phyloP scores from a whole-genome alignment of 148 eudicot genomes.

The Hydrangea macrophylla region DNA sequence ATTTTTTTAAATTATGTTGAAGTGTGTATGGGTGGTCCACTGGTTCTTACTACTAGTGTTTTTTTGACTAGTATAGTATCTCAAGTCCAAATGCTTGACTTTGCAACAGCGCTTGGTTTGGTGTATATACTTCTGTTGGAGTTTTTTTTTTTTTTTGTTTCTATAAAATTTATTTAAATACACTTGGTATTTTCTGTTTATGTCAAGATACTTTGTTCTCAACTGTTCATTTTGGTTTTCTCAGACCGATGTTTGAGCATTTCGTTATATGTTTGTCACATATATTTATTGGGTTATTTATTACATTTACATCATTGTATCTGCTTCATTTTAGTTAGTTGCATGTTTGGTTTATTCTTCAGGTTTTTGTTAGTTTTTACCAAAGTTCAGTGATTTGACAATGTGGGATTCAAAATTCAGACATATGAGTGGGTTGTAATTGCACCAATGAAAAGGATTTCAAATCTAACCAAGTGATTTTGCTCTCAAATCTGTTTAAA shows the following conservation, averaged over 20 bases:
- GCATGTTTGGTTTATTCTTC: neutral
- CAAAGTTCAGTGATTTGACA: neutral
- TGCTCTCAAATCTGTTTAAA: too few species aligned
- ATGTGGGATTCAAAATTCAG: neutral
- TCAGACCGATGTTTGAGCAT: neutral
- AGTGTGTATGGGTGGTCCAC: neutral
- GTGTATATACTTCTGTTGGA: too few species aligned
- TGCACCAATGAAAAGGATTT: too few species aligned
- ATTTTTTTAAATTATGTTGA: neutral
- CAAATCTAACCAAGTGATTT: too few species aligned
- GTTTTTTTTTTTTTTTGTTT: too few species aligned
- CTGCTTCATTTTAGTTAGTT: too few species aligned
- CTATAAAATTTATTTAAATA: too few species aligned
- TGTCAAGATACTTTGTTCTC: neutral
- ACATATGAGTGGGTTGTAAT: too few species aligned
- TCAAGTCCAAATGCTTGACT: neutral
- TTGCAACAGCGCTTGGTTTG: neutral
- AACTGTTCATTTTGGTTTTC: neutral
- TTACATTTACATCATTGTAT: neutral
- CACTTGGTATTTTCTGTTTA: too few species aligned
- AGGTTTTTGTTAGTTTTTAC: neutral
- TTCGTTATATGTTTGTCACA: neutral
- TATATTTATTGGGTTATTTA: neutral
- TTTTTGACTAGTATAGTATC: neutral
- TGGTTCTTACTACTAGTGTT: neutral